Conservation (phyloP, 495 filamentous ascomycete species). For the Elaphomyces granulatus region DNA sequence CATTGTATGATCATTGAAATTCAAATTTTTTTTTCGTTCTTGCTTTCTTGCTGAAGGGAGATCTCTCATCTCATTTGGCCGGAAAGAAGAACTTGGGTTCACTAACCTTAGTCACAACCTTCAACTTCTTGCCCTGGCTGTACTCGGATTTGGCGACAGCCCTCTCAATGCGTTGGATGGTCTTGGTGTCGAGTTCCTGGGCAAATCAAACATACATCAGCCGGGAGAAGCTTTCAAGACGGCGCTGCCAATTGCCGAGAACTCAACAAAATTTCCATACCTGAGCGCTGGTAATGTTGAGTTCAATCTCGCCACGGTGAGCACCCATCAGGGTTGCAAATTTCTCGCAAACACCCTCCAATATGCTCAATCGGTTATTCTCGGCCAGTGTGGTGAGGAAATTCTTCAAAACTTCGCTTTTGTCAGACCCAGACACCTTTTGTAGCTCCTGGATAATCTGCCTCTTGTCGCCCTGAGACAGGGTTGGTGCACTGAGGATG, state of each 20-base stretch:
- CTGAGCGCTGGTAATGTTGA: conserved; percentile 76
- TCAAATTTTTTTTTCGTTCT: conserved; percentile 4
- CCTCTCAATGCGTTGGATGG: conserved; percentile 65
- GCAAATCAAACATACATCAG: conserved; percentile 11
- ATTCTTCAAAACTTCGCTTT: conserved; percentile 80
- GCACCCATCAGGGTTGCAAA: conserved; percentile 79
- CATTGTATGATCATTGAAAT: no score
- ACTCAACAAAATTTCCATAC: no score
- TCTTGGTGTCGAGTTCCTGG: conserved; percentile 82
- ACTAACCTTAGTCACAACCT: conserved; percentile 78
- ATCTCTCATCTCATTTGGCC: no score
- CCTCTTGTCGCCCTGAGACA: conserved; percentile 62
- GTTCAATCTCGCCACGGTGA: conserved; percentile 79
- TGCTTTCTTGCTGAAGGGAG: background rate
- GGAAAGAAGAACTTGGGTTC: background rate
- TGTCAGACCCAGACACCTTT: conserved; percentile 55
- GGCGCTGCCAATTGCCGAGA: no score
- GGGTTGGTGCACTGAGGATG: conserved; percentile 69
- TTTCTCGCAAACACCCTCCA: conserved; percentile 74
- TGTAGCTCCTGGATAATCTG: conserved; percentile 69
- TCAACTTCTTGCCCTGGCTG: conserved; percentile 91
- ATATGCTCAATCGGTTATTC: conserved; percentile 82
- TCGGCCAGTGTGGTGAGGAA: conserved; percentile 78
- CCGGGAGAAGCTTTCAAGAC: no score
- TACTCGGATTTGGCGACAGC: conserved; percentile 81